Evolutionary conservation across 345 rosid genomes (phyloP).

Genomic region (Dovyalis caffra): DNA sequence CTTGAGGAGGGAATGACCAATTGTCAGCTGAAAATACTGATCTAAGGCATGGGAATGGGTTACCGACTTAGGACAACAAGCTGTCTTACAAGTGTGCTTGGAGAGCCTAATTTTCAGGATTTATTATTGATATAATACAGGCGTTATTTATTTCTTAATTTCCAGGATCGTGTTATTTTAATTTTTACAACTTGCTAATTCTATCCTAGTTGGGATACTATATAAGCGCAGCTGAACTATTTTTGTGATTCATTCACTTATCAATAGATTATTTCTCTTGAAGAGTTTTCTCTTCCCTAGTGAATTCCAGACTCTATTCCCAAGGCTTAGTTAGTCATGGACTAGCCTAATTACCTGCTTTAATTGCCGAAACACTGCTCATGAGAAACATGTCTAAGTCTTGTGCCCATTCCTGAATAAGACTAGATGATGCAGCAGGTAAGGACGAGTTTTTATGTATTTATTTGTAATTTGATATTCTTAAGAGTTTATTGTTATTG

Average conservation of each 20-base stretch:
- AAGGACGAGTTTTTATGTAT: too few relatives aligned
- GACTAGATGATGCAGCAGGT: not conserved
- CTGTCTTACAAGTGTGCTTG: slow-evolving; percentile 22
- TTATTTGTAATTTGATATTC: too few relatives aligned
- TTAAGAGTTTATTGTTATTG: too few relatives aligned
- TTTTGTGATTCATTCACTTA: not conserved
- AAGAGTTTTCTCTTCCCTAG: not conserved
- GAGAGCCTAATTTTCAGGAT: slow-evolving; percentile 67
- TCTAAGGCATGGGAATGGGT: slow-evolving; percentile 91
- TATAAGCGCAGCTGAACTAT: not conserved
- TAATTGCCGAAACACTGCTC: not conserved
- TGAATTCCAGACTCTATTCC: not conserved
- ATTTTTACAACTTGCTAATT: not conserved
- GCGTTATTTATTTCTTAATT: slow-evolving; percentile 1
- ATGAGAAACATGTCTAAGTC: not conserved
- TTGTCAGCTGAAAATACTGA: slow-evolving; percentile 78
- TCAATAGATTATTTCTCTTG: not conserved
- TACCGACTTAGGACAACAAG: slow-evolving; percentile 42
- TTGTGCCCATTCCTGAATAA: not conserved
- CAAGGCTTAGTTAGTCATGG: not conserved
- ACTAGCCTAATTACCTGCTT: not conserved
- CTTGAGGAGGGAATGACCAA: slow-evolving; percentile 84
- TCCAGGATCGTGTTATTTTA: not conserved
- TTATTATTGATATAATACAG: slow-evolving; percentile 83
- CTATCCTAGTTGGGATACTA: not conserved